Base-by-base conservation (phyloP, 805 yeast species). In the Schwanniomyces sp. region DNA sequence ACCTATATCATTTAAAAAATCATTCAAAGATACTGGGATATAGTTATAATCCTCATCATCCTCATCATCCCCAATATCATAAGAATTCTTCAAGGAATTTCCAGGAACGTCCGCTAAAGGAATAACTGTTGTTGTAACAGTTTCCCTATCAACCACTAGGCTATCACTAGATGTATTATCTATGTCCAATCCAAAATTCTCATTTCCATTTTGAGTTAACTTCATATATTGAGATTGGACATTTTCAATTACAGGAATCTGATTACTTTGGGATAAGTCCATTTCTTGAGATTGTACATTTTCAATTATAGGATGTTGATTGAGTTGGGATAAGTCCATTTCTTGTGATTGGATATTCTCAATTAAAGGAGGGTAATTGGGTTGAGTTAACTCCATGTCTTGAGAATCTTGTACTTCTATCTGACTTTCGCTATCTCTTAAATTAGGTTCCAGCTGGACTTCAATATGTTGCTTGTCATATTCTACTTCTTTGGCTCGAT, bases 1-100 rank as follows among this genome's bases (percentile, higher is more conserved):
- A 2, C 71, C 71, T 17, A 76, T 63, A 42, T 71, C 74, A 7
- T 56, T 53, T 54, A 77, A 57, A 43, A 77, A 77, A 12, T 66
- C 63, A 2, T 61, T 57, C 27, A 77, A 61, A 1, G 72, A 55
- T 3, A 74, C 74, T 4, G 71, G 67, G 3, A 48, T 50, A 44
- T 64, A 67, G 36, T 63, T 58, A 14, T 53, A 63, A 26, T 61
- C 58, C 2, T 54, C 58, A 7, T 50, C 55, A 6, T 52, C 59
- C 9, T 52, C 57, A 17, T 50, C 58, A 5, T 44, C 55, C 1
- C 49, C 48, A 2, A 43, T 46, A n/a, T 41, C 55, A 12, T 32
- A 32, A 14, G 7, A 9, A 32, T 32, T 32, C 14, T 21, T 24
- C 3, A 14, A 34, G 14, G 45, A 40, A 12, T 46, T 40, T 14